Evolutionary conservation across 2,329 filamentous ascomycete species (phyloP).

Genomic region (Herpotrichia juniperi): DNA sequence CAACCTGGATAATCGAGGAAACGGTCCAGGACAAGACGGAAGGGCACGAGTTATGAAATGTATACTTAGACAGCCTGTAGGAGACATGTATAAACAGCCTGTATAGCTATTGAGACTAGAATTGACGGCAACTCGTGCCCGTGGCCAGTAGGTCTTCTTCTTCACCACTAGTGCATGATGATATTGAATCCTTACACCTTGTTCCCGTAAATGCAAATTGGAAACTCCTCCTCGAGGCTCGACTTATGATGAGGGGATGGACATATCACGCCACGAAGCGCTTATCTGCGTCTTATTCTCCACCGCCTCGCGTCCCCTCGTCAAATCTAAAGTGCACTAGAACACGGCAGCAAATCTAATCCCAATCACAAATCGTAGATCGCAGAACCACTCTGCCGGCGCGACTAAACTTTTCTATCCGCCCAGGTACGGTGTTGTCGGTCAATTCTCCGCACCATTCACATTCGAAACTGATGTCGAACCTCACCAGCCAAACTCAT

Average conservation of each 20-base stretch:
- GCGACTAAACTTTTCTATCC: not conserved
- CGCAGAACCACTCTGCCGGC: too few species aligned
- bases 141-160: not conserved
- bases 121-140: not conserved
- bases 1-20: not conserved
- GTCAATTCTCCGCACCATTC: constrained; percentile 1
- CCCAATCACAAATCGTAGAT: too few species aligned
- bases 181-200: too few species aligned
- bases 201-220: not conserved
- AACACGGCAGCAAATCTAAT: too few species aligned
- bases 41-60: not conserved
- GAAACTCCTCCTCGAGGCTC: not conserved
- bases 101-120: not conserved
- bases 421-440: not conserved
- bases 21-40: not conserved
- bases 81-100: not conserved
- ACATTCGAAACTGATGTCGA: not conserved
- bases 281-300: too few species aligned
- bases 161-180: too few species aligned
- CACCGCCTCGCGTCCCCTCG: too few species aligned
- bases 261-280: too few species aligned
- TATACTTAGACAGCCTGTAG: not conserved
- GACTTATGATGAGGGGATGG: too few species aligned
- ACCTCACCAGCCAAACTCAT: not conserved
- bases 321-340: too few species aligned